A percentile compares a stretch with the other conserved stretches of the same genome.
phyloP scores from a whole-genome alignment of 1,284 basidiomycete species.

The Ustilago tritici region DNA sequence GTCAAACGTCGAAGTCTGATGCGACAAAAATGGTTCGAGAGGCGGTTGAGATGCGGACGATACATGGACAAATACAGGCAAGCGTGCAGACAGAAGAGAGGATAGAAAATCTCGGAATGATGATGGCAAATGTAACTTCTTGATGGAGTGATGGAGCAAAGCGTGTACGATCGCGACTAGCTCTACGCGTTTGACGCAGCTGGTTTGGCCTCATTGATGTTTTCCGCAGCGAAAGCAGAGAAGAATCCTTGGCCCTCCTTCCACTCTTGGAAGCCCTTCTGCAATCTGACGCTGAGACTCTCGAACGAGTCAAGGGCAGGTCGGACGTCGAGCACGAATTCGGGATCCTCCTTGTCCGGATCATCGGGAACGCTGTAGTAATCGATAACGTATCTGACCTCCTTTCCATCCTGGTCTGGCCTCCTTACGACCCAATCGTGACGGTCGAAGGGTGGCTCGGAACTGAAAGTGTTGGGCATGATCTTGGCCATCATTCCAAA shows the following conservation, averaged over 20 bases:
- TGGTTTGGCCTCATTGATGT: slow-evolving; percentile 13
- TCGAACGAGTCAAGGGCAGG: slow-evolving; percentile 62
- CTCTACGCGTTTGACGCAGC: slow-evolving; percentile 7
- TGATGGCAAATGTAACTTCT: background rate
- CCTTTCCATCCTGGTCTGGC: slow-evolving; percentile 56
- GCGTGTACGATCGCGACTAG: background rate
- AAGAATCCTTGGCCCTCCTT: slow-evolving; percentile 53
- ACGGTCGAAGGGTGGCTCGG: slow-evolving; percentile 94
- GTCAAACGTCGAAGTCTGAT: background rate
- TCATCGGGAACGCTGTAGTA: slow-evolving; percentile 65
- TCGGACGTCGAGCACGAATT: slow-evolving; percentile 63
- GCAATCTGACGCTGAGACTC: slow-evolving; percentile 45
- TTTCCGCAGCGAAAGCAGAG: slow-evolving; percentile 33
- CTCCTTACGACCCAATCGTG: slow-evolving; percentile 96
- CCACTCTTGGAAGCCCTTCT: slow-evolving; percentile 60
- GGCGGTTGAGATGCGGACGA: background rate
- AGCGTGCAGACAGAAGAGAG: background rate
- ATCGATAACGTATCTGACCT: slow-evolving; percentile 69
- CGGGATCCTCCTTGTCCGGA: slow-evolving; percentile 61
- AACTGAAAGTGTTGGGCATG: slow-evolving; percentile 87
- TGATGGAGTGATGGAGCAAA: background rate
- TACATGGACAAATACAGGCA: background rate
- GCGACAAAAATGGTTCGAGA: background rate
- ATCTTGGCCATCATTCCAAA: slow-evolving; percentile 86
- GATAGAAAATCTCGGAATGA: background rate